phyloP scores from a whole-genome alignment of 2,329 filamentous ascomycete species.

The Dactylellina parvicollis region DNA sequence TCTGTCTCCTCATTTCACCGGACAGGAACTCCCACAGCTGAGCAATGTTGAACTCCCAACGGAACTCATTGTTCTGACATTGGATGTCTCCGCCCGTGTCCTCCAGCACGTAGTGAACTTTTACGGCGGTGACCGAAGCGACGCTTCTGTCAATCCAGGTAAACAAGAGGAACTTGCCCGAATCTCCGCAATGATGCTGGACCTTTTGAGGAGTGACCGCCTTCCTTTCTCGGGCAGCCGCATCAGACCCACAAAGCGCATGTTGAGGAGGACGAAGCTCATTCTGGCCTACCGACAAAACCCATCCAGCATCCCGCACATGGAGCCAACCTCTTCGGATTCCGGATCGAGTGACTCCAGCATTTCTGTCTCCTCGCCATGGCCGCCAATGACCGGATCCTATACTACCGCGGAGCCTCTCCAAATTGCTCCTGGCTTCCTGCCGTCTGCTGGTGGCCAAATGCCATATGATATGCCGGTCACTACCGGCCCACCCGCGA shows the following conservation, averaged over 20 bases:
- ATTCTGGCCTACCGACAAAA: slow-evolving; percentile 48
- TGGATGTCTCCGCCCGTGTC: slow-evolving; percentile 51
- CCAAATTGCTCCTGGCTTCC: slow-evolving; percentile 38
- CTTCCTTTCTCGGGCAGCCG: slow-evolving; percentile 50
- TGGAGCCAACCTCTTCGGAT: slow-evolving; percentile 44
- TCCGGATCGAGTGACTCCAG: slow-evolving; percentile 37
- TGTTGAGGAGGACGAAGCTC: slow-evolving; percentile 41
- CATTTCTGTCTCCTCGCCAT: slow-evolving; percentile 34
- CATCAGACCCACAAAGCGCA: slow-evolving; percentile 50
- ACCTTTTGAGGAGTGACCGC: slow-evolving; percentile 47
- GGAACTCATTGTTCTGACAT: slow-evolving; percentile 50
- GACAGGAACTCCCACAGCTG: slow-evolving; percentile 48
- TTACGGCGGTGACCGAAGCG: slow-evolving; percentile 34
- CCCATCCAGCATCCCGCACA: slow-evolving; percentile 36
- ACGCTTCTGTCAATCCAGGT: slow-evolving; percentile 27
- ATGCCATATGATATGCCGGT: slow-evolving; percentile 50
- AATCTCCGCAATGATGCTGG: slow-evolving; percentile 52
- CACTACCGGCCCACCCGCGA: slow-evolving; percentile 40
- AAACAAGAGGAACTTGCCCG: slow-evolving; percentile 48
- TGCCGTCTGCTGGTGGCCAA: slow-evolving; percentile 26
- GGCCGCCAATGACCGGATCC: slow-evolving; percentile 35
- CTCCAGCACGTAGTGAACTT: slow-evolving; percentile 45
- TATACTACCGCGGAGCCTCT: slow-evolving; percentile 36
- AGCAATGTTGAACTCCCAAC: slow-evolving; percentile 47
- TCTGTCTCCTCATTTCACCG: slow-evolving; percentile 46